phyloP scores from a whole-genome alignment of 2,329 filamentous ascomycete genomes.

The Arthrobotrys iridis region DNA sequence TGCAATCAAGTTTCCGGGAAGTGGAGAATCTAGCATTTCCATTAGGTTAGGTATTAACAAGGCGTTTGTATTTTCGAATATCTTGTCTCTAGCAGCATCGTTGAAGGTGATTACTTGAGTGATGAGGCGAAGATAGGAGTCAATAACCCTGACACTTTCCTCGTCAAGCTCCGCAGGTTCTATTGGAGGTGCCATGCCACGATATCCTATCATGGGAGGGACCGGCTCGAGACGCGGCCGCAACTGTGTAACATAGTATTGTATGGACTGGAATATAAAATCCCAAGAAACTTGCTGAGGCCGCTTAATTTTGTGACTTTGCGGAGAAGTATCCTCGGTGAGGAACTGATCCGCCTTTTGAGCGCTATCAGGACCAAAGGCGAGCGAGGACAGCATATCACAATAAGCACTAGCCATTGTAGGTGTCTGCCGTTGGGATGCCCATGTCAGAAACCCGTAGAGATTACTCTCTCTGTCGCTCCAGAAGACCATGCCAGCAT shows the following conservation, averaged over 20 bases:
- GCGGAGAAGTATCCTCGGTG: slow-evolving; percentile 81
- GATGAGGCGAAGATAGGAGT: slow-evolving; percentile 89
- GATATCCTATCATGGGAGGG: slow-evolving; percentile 59
- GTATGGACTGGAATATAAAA: slow-evolving; percentile 89
- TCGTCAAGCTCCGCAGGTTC: slow-evolving; percentile 77
- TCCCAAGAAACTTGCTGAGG: slow-evolving; percentile 88
- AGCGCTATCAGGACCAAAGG: slow-evolving; percentile 82
- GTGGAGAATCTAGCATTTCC: slow-evolving; percentile 76
- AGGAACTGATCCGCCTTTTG: slow-evolving; percentile 87
- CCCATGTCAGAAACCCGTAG: slow-evolving; percentile 95
- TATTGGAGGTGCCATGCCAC: slow-evolving; percentile 59
- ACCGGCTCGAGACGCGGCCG: slow-evolving; percentile 55
- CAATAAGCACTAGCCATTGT: slow-evolving; percentile 97
- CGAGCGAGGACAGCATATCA: slow-evolving; percentile 91
- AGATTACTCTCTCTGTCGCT: slow-evolving; percentile 89
- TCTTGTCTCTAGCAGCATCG: slow-evolving; percentile 74
- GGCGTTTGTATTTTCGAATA: slow-evolving; percentile 74
- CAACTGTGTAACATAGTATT: slow-evolving; percentile 60
- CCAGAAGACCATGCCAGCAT: slow-evolving; percentile 91
- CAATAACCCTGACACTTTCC: slow-evolving; percentile 95
- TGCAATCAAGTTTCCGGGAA: slow-evolving; percentile 40
- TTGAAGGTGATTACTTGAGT: slow-evolving; percentile 83
- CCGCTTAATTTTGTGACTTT: slow-evolving; percentile 75
- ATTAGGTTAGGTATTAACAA: slow-evolving; percentile 79
- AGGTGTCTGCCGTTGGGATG: slow-evolving; percentile 92